Percentiles rank a stretch among this genome's conserved stretches.
These are phyloP conservation scores for Arthromyces matolae DNA, from an alignment of 768 basidiomycete species.

Conservation along the genomic window DNA sequence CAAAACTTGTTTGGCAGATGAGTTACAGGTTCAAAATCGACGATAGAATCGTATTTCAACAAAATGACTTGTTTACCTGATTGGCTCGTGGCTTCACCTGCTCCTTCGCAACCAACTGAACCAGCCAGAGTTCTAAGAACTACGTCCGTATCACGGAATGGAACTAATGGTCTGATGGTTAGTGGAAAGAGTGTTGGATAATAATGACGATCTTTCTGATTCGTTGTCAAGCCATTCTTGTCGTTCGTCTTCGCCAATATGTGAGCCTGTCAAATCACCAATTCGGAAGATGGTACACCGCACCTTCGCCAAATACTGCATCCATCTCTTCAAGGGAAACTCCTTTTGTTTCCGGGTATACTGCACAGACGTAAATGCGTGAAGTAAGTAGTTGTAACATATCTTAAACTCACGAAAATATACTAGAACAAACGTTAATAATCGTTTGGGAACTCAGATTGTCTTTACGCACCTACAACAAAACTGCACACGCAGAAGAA, in stretches of 20 bases:
- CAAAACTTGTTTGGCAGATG: too few relatives aligned
- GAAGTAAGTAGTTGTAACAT: too few relatives aligned
- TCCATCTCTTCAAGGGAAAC: slow-evolving; percentile 91
- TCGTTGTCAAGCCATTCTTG: slow-evolving; percentile 67
- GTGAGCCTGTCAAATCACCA: not conserved
- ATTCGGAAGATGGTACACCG: slow-evolving; percentile 1
- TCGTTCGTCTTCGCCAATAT: slow-evolving; percentile 27
- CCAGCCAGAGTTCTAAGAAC: slow-evolving; percentile 36
- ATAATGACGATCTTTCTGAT: slow-evolving; percentile 54
- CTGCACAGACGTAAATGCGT: slow-evolving; percentile 29
- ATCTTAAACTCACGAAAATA: slow-evolving; percentile 61
- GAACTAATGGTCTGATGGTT: slow-evolving; percentile 33
- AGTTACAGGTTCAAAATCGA: too few relatives aligned
- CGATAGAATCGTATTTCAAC: not conserved
- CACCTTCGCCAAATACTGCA: slow-evolving; percentile 84
- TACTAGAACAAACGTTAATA: slow-evolving; percentile 45
- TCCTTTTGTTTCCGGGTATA: slow-evolving; percentile 85
- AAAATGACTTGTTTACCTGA: slow-evolving; percentile 9
- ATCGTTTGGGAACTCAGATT: not conserved
- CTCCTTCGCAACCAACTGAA: slow-evolving; percentile 40
- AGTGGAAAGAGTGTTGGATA: slow-evolving; percentile 35
- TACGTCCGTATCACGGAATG: slow-evolving; percentile 18
- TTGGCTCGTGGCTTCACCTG: slow-evolving; percentile 27
- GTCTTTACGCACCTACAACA: slow-evolving; percentile 53
- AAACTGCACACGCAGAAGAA: slow-evolving; percentile 90